phyloP scores from a whole-genome alignment of 768 basidiomycete genomes.

The Mrakia hoshinonis region DNA sequence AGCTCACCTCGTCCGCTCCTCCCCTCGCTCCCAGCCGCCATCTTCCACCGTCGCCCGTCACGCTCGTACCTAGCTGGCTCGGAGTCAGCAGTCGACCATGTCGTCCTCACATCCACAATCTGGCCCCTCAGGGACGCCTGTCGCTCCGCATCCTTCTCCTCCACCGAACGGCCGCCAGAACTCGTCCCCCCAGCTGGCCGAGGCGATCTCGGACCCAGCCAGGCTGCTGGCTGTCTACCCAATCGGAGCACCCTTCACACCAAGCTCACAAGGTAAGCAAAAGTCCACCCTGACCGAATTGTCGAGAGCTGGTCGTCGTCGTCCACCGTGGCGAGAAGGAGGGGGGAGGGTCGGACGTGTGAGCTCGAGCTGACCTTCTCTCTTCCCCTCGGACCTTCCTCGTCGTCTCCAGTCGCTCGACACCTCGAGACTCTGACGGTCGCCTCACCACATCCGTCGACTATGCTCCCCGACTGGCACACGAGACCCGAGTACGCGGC shows the following conservation, averaged over 20 bases:
- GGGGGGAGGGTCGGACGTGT: neutral
- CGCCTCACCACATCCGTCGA: constrained; percentile 7
- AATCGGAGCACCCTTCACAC: constrained; percentile 17
- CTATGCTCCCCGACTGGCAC: constrained; percentile 13
- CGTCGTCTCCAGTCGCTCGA: constrained; percentile 7
- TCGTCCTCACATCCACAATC: neutral
- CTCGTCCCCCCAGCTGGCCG: neutral
- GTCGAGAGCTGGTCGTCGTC: neutral
- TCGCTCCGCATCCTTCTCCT: neutral
- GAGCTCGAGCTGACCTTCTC: neutral
- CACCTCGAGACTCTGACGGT: constrained; percentile 19
- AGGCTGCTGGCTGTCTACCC: constrained; percentile 26
- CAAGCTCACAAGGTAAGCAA: constrained; percentile 14
- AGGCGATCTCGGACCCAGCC: constrained; percentile 23
- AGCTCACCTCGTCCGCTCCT: neutral
- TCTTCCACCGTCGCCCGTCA: neutral
- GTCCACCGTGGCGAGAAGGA: neutral
- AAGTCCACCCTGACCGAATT: neutral
- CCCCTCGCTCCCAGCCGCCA: neutral
- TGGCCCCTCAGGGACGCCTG: neutral
- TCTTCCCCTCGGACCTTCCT: neutral
- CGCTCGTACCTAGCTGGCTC: neutral
- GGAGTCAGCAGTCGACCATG: neutral
- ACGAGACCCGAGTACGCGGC: neutral
- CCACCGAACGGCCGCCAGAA: neutral